Base-by-base conservation (phyloP, 208 protist species). In the Trypanosomatidae sp. region DNA sequence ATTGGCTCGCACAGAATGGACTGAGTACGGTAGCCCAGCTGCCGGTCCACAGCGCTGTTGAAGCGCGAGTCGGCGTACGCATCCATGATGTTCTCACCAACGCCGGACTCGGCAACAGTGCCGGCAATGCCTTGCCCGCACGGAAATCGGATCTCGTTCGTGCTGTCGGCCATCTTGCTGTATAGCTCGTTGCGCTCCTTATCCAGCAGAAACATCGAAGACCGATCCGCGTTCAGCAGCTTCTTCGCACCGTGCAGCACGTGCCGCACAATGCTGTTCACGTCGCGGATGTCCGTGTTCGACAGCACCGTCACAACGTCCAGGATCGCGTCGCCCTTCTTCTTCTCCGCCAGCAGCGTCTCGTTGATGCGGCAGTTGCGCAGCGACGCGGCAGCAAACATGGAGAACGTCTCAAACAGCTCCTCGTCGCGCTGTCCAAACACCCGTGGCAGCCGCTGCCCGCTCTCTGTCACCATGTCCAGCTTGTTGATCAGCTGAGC, bases 101-200 rank as follows among this genome's bases (percentile, higher is more conserved):
- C 62, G n/a, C 78, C 84, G 62, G 87, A 88, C 53, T 77, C 66
- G n/a, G 90, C 90, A 41, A 93, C 88, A 2, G 73, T 84, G 47
- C 91, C 91, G 65, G 86, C 88, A 66, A 96, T 96, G 62, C 91
- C 90, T 50, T 92, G 72, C 13, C 85, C 84, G 25, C 69, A 83
- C n/a, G 90, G 79, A 75, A 94, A 92, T 39, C 90, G 86, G 67
- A 94, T 94, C 80, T 94, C 89, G 52, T 75, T 84, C 56, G 84
- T 81, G 60, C 82, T 91, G 71, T 94, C 87, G 43, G 91, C 91
- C 33, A 95, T 74, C 33, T 77, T 72, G 58, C 85, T 91, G 83
- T 91, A 94, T 77, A 94, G 69, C 69, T 94, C 86, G 69, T 94
- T 94, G 65, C 85, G 89, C 80, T 94, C 89, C 79, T 94, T 92